These are phyloP conservation scores for Themeda triandra DNA, from an alignment of 176 grass and related monocot genomes.

Conservation along the genomic window DNA sequence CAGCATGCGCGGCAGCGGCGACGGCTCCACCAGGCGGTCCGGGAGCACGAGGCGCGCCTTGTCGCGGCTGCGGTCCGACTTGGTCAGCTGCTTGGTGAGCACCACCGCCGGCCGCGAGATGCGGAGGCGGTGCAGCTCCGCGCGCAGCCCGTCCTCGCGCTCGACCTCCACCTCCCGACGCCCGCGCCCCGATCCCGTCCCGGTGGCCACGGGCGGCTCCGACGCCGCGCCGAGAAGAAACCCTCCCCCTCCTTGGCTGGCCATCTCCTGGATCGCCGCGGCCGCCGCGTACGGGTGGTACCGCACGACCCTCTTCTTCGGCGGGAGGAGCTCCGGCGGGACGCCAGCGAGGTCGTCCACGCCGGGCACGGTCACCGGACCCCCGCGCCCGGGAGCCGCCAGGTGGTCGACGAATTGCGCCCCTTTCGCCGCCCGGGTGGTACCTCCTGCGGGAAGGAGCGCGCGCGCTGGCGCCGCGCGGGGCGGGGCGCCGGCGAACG, in stretches of 20 bases:
- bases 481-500: neutral
- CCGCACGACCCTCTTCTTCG: slow-evolving; percentile 39
- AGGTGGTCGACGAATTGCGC: slow-evolving; percentile 14
- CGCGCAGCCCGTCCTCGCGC: slow-evolving; percentile 12
- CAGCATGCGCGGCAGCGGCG: slow-evolving; percentile 36
- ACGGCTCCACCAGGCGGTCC: slow-evolving; percentile 12
- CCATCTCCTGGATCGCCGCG: slow-evolving; percentile 19
- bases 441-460: neutral
- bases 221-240: neutral
- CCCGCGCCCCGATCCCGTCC: neutral
- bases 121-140: slow-evolving; percentile 26
- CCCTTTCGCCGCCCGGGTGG: neutral
- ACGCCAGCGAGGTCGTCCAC: slow-evolving; percentile 22
- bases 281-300: slow-evolving; percentile 21
- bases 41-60: slow-evolving; percentile 31
- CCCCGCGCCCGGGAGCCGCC: neutral
- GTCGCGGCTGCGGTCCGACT: slow-evolving; percentile 20
- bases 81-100: slow-evolving; percentile 37
- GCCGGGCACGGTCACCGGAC: neutral
- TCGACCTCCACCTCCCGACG: neutral
- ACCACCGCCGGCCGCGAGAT: slow-evolving; percentile 10
- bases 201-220: neutral
- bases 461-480: neutral
- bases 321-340: slow-evolving; percentile 25
- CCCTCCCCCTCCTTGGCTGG: neutral